Conservation (phyloP, 2,329 filamentous ascomycete genomes). For the Paramyrothecium sp. region DNA sequence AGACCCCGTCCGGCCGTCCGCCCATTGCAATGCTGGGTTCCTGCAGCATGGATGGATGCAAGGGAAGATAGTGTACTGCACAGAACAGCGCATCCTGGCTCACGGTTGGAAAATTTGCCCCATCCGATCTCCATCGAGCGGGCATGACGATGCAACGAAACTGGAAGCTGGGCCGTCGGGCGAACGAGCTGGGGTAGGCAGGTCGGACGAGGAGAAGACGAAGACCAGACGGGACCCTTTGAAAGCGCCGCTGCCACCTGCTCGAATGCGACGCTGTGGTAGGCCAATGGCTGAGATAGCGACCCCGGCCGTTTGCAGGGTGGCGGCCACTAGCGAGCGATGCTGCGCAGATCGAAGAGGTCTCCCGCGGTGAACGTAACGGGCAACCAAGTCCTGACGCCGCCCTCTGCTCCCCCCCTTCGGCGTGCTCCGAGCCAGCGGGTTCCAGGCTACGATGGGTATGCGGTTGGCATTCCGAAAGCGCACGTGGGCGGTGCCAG, state of each 20-base stretch:
- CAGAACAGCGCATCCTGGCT: too few species aligned
- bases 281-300: slow-evolving; percentile 1
- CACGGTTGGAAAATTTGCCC: too few species aligned
- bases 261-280: slow-evolving; percentile 1
- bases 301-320: not conserved
- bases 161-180: not conserved
- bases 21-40: too few species aligned
- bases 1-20: too few species aligned
- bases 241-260: not conserved
- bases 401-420: not conserved
- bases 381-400: not conserved
- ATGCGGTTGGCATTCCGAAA: too few species aligned
- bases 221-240: too few species aligned
- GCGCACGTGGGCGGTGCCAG: too few species aligned
- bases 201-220: too few species aligned
- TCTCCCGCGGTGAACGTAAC: not conserved
- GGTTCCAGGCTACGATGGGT: not conserved
- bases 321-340: not conserved
- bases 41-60: too few species aligned
- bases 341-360: not conserved
- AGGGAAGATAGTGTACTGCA: too few species aligned
- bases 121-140: not conserved
- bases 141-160: not conserved
- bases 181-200: not conserved
- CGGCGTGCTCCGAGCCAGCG: not conserved